A percentile compares a stretch with the other conserved stretches of the same genome.
Evolutionary conservation across 23 red algal species (phyloP).

Genomic region (Gracilariopsis chorda): DNA sequence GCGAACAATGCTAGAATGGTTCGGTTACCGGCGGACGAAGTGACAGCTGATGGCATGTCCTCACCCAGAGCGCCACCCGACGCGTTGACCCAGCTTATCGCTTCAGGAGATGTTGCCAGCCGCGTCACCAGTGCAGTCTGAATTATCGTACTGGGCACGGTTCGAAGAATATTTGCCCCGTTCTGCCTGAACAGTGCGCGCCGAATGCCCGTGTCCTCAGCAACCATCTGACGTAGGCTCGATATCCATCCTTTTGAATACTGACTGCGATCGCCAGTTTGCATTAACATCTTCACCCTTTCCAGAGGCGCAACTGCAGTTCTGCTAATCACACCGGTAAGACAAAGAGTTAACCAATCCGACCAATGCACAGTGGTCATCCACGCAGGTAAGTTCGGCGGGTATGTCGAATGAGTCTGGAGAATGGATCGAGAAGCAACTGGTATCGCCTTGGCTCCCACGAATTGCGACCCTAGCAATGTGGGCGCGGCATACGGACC

Average conservation of each 20-base stretch:
- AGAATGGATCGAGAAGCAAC: background rate
- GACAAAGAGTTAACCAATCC: constrained; percentile 61
- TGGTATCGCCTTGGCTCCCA: background rate
- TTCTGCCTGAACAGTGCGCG: constrained; percentile 85
- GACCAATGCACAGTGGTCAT: constrained; percentile 16
- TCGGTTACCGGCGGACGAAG: background rate
- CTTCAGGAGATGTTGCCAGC: background rate
- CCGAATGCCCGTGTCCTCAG: constrained; percentile 35
- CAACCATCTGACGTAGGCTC: constrained; percentile 75
- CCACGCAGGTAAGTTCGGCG: background rate
- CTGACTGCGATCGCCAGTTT: constrained; percentile 23
- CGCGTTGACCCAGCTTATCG: background rate
- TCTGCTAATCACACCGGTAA: constrained; percentile 72
- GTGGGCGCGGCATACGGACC: constrained; percentile 18
- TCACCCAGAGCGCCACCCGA: background rate
- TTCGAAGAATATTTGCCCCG: constrained; percentile 91
- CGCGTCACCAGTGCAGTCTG: constrained; percentile 67
- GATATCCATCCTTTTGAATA: constrained; percentile 32
- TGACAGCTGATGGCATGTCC: background rate
- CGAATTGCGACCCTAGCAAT: constrained; percentile 49
- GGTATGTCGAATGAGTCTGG: background rate
- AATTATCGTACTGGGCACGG: constrained; percentile 83
- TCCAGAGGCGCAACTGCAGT: constrained; percentile 91
- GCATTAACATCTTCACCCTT: constrained; percentile 91
- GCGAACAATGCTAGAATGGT: constrained; percentile 39